Evolutionary conservation across 129 eudicot genomes (phyloP).

Genomic region (Lactuca sativa): DNA sequence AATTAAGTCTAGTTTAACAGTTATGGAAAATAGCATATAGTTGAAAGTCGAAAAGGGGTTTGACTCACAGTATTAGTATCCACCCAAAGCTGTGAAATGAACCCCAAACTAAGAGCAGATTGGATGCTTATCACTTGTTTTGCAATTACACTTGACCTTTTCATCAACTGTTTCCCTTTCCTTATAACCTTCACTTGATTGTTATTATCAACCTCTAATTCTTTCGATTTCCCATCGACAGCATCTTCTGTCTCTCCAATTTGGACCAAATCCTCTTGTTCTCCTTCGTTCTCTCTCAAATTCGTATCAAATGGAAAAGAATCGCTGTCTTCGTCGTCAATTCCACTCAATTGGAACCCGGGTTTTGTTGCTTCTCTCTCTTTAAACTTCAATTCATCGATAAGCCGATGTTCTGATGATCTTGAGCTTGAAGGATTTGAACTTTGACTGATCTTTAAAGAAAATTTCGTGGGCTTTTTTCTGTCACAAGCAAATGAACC

Average conservation of each 20-base stretch:
- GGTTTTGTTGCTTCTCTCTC: constrained; percentile 18
- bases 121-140: constrained; percentile 75
- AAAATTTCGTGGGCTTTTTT: constrained; percentile 14
- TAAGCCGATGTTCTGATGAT: constrained; percentile 17
- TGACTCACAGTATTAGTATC: constrained; percentile 62
- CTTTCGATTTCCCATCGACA: constrained; percentile 27
- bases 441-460: constrained; percentile 24
- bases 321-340: constrained; percentile 2
- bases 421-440: constrained; percentile 19
- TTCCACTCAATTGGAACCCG: constrained; percentile 4
- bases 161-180: constrained; percentile 47
- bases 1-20: neutral
- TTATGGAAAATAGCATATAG: neutral
- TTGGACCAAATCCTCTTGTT: constrained; percentile 31
- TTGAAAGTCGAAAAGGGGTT: constrained; percentile 1
- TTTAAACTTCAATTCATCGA: constrained; percentile 30
- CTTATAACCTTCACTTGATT: constrained; percentile 19
- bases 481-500: constrained; percentile 1
- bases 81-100: constrained; percentile 79
- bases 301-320: constrained; percentile 25
- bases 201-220: constrained; percentile 17
- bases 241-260: constrained; percentile 22
- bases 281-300: constrained; percentile 17
- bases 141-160: constrained; percentile 62
- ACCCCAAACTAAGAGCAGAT: constrained; percentile 73